A percentile compares a stretch with the other conserved stretches of the same genome.
phyloP scores from a whole-genome alignment of 768 basidiomycete species.

The Lactifluus rugatus region DNA sequence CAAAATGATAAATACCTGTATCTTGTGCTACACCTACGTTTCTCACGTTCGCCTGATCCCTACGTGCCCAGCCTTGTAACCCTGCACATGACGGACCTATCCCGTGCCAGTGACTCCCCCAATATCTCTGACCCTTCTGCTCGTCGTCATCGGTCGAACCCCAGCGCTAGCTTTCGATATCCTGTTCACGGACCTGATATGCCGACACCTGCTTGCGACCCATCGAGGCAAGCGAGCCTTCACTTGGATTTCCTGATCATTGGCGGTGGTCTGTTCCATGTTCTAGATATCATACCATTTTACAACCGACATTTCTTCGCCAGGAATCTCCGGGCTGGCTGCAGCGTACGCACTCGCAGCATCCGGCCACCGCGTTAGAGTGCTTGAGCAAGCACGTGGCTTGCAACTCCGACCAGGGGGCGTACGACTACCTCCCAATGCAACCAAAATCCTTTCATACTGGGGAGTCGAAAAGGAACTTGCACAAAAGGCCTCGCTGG shows the following conservation, averaged over 20 bases:
- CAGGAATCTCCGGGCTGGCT: conserved; percentile 18
- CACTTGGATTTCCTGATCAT: conserved; percentile 17
- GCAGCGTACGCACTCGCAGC: conserved; percentile 16
- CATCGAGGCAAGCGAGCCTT: conserved; percentile 6
- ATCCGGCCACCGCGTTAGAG: conserved; percentile 17
- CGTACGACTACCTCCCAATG: conserved; percentile 14
- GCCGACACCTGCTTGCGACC: background rate
- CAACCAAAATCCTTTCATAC: conserved; percentile 15
- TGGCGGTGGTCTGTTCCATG: conserved; percentile 14
- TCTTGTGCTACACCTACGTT: background rate
- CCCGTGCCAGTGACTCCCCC: background rate
- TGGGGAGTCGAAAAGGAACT: conserved; percentile 20
- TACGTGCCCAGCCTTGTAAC: background rate
- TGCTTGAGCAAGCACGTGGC: conserved; percentile 8
- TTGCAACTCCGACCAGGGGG: conserved; percentile 6
- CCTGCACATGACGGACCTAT: background rate
- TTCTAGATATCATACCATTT: background rate
- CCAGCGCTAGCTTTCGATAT: background rate
- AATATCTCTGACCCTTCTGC: background rate
- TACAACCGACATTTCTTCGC: background rate
- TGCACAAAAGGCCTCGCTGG: background rate
- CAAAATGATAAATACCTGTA: conserved; percentile 13
- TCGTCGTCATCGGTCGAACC: background rate
- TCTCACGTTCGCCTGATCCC: conserved; percentile 7
- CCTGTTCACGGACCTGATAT: background rate